Conservation (phyloP, 768 basidiomycete species). For the Phylloporus sp. region DNA sequence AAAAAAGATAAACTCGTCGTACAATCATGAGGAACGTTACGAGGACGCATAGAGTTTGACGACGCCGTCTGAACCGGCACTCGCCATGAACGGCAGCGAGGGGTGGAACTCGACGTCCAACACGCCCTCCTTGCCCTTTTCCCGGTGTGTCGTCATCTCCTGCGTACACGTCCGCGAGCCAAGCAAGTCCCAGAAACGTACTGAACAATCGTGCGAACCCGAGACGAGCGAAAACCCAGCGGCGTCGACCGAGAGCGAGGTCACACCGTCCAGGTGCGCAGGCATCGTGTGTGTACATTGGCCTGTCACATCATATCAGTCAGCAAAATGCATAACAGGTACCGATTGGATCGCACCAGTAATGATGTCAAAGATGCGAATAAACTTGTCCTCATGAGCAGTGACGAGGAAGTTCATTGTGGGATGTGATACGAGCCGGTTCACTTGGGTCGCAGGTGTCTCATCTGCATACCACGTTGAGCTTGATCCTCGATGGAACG, state of each 20-base stretch:
- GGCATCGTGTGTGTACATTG: slow-evolving; percentile 88
- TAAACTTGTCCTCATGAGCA: slow-evolving; percentile 91
- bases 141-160: slow-evolving; percentile 84
- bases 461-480: slow-evolving; percentile 48
- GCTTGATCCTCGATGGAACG: slow-evolving; percentile 1
- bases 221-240: slow-evolving; percentile 86
- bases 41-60: slow-evolving; percentile 89
- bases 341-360: slow-evolving; percentile 54
- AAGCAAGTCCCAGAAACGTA: slow-evolving; percentile 92
- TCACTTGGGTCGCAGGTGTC: slow-evolving; percentile 74
- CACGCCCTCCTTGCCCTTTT: slow-evolving; percentile 89
- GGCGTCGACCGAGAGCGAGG: slow-evolving; percentile 84
- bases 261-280: slow-evolving; percentile 89
- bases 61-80: slow-evolving; percentile 93
- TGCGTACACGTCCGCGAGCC: slow-evolving; percentile 79
- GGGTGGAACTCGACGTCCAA: slow-evolving; percentile 84
- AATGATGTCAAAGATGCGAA: slow-evolving; percentile 81
- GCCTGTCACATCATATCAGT: slow-evolving; percentile 39
- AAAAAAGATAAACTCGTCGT: background rate
- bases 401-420: slow-evolving; percentile 85
- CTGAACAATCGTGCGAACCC: slow-evolving; percentile 89
- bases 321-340: background rate
- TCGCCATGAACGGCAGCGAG: slow-evolving; percentile 81
- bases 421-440: slow-evolving; percentile 84
- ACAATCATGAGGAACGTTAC: slow-evolving; percentile 26